phyloP scores from a whole-genome alignment of 208 protist genomes.

The Trypanosoma avium region DNA sequence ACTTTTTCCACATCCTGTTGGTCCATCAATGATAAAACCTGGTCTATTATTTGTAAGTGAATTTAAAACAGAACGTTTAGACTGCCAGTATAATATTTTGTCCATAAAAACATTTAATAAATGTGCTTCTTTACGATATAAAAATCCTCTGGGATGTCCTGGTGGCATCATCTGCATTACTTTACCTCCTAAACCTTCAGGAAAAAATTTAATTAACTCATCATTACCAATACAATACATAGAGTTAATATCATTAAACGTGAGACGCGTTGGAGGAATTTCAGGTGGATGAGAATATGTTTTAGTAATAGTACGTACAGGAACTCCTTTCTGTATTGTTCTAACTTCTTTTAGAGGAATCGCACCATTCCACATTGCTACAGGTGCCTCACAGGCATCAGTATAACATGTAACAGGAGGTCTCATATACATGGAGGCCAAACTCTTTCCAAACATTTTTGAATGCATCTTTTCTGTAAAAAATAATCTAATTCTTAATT shows the following conservation, averaged over 20 bases:
- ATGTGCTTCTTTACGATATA: conserved; percentile 90
- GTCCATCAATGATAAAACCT: conserved; percentile 88
- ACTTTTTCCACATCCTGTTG: conserved; percentile 85
- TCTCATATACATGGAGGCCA: conserved; percentile 57
- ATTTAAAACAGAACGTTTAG: conserved; percentile 55
- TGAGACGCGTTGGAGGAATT: conserved; percentile 49
- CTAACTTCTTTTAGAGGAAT: conserved; percentile 78
- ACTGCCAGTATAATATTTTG: conserved; percentile 82
- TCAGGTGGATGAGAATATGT: conserved; percentile 83
- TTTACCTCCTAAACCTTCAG: conserved; percentile 87
- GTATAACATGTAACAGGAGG: conserved; percentile 73
- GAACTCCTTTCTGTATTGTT: conserved; percentile 47
- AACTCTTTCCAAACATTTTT: conserved; percentile 44
- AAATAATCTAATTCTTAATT: not conserved
- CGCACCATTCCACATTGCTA: conserved; percentile 83
- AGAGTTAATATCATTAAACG: conserved; percentile 86
- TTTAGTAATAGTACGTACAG: conserved; percentile 58
- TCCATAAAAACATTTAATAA: conserved; percentile 89
- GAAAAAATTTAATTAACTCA: conserved; percentile 81
- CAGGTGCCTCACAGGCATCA: conserved; percentile 85
- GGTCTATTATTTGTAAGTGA: conserved; percentile 63
- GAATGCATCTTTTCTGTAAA: conserved; percentile 36
- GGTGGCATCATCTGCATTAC: conserved; percentile 92
- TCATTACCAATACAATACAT: conserved; percentile 93
- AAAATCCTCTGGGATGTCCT: conserved; percentile 86